Base-by-base conservation (phyloP, 1,139 yeast genomes). In the Meyerozyma elateridarum region DNA sequence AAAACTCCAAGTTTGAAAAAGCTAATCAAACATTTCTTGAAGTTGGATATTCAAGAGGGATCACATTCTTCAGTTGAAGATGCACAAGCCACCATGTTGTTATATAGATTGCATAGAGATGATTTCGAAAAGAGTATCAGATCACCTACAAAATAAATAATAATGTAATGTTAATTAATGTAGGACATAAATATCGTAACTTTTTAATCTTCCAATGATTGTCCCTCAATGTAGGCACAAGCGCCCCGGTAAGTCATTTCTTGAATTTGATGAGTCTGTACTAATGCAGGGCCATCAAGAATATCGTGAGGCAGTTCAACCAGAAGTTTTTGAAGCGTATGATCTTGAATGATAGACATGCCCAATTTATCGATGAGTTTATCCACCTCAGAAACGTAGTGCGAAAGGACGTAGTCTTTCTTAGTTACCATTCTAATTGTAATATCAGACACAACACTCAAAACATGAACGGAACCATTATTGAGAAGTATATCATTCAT, bases 21-120 rank as follows among this genome's bases (percentile, higher is more conserved):
- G 42, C 60, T 89, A 19, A 60, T 84, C 1, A 61, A 64, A 35
- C 78, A 74, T 44, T 64, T 81, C 24, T 57, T 85, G 30, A 66
- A 73, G 1, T 38, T 73, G 2, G 78, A 73, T 8, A 85, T 89
- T 40, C 97, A 89, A 55, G 61, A 60, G 1, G 87, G 81, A 0
- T 71, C 76, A 38, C 97, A 89, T 59, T 81, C 93, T 6, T 85
- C 96, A 0, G 85, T 89, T 1, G 95, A 85, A 51, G 96, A 88
- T 61, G 95, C 96, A 0, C 73, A 76, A 45, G 91, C 91, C 2
- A 78, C 95, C 0, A 87, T 88, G 96, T 59, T 80, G 35, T 55
- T 88, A 17, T 88, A 77, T 50, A 69, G 87, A 39, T 50, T 73
- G 35, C 72, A 75, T 46, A 79, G 74, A 46, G 61, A 59, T 33